Percentiles rank a stretch among this genome's conserved stretches.
phyloP scores from a whole-genome alignment of 331 rosid species.

The Telfairia occidentalis region DNA sequence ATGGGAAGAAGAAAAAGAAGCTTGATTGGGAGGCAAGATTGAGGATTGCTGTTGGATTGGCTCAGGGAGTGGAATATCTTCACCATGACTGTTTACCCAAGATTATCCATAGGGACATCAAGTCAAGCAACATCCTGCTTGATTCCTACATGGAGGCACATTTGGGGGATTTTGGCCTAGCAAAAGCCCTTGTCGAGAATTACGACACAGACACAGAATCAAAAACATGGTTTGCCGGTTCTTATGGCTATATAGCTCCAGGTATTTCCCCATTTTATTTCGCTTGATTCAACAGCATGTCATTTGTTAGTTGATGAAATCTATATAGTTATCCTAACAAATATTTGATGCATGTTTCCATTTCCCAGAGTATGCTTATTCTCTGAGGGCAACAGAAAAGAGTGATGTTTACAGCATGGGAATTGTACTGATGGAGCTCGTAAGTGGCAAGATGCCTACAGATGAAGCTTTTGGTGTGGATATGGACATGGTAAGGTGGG shows the following conservation, averaged over 20 bases:
- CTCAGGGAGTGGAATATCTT: conserved; percentile 77
- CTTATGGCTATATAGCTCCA: conserved; percentile 87
- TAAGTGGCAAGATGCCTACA: conserved; percentile 81
- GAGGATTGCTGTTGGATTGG: conserved; percentile 62
- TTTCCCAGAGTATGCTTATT: conserved; percentile 61
- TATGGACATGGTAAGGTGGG: conserved; percentile 94
- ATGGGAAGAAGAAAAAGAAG: conserved; percentile 35
- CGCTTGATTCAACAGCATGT: not conserved
- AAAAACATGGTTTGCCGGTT: conserved; percentile 66
- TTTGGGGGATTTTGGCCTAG: conserved; percentile 86
- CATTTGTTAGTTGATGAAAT: not conserved
- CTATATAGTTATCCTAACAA: not conserved
- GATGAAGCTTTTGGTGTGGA: conserved; percentile 48
- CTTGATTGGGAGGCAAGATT: conserved; percentile 78
- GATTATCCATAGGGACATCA: conserved; percentile 76
- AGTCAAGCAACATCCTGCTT: conserved; percentile 63
- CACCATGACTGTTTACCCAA: conserved; percentile 81
- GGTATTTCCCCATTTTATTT: conserved; percentile 28
- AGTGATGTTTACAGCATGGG: conserved; percentile 92
- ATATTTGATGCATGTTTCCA: not conserved
- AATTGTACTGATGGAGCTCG: conserved; percentile 71
- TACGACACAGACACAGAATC: conserved; percentile 55
- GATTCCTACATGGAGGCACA: conserved; percentile 81
- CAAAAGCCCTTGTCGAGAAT: conserved; percentile 46
- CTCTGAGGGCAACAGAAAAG: conserved; percentile 67